Conservation (phyloP, 768 basidiomycete species). For the Hygrocybe punicea region DNA sequence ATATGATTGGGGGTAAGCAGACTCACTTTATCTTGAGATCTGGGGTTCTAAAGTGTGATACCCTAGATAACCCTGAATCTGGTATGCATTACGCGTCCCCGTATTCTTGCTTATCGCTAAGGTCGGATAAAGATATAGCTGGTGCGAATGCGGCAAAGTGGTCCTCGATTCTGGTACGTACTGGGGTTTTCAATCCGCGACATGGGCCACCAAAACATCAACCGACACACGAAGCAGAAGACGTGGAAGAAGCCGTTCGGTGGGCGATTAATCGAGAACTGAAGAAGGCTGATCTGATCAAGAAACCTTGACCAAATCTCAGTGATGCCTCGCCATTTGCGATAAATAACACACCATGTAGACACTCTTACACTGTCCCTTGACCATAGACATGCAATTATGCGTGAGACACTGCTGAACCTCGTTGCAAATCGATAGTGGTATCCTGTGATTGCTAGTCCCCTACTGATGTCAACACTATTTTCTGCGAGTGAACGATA, state of each 20-base stretch:
- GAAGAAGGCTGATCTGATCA: constrained; percentile 6
- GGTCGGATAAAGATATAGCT: constrained; percentile 62
- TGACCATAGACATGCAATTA: too few relatives aligned
- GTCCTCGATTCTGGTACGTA: constrained; percentile 81
- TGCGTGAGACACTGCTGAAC: too few relatives aligned
- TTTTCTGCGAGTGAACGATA: too few relatives aligned
- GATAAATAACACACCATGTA: too few relatives aligned
- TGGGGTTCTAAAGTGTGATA: constrained; percentile 8
- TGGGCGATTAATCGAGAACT: constrained; percentile 61
- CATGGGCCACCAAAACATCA: constrained; percentile 60
- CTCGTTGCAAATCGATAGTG: too few relatives aligned
- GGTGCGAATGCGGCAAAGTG: constrained; percentile 85
- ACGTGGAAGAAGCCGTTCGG: constrained; percentile 80
- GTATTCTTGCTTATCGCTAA: neutral
- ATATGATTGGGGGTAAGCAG: constrained; percentile 87
- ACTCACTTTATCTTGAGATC: constrained; percentile 2
- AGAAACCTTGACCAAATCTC: neutral
- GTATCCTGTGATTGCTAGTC: too few relatives aligned
- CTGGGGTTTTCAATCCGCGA: constrained; percentile 79
- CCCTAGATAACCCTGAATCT: constrained; percentile 82
- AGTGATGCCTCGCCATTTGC: too few relatives aligned
- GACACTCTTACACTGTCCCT: too few relatives aligned
- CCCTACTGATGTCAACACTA: too few relatives aligned
- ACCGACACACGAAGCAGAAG: constrained; percentile 66
- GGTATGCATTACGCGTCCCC: constrained; percentile 37